phyloP scores from a whole-genome alignment of 768 basidiomycete genomes.

The Russula griseocarnosa region DNA sequence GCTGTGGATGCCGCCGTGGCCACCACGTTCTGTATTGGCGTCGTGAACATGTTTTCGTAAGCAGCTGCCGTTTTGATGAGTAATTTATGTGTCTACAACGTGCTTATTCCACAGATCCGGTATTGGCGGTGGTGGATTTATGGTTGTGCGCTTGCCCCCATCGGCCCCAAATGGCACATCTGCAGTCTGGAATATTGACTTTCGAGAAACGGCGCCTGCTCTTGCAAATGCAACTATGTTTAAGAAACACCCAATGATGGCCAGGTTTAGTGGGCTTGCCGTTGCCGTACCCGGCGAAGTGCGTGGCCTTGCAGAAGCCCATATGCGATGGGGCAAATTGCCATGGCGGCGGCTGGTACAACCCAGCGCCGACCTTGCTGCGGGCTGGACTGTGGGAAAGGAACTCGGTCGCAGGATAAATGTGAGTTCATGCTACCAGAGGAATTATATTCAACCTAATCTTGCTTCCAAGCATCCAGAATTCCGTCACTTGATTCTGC shows the following conservation, averaged over 20 bases:
- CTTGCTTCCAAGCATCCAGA: conserved; percentile 31
- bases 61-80: conserved; percentile 31
- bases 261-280: conserved; percentile 73
- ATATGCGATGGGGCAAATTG: conserved; percentile 75
- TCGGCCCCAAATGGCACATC: conserved; percentile 41
- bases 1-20: conserved; percentile 86
- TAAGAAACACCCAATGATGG: conserved; percentile 45
- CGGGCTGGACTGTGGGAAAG: conserved; percentile 71
- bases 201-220: conserved; percentile 81
- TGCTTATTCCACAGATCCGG: conserved; percentile 46
- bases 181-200: conserved; percentile 74
- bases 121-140: conserved; percentile 86
- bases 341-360: conserved; percentile 75
- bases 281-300: conserved; percentile 93
- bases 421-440: conserved; percentile 38
- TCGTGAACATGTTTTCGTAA: conserved; percentile 89
- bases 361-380: conserved; percentile 71
- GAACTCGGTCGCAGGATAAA: conserved; percentile 75
- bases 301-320: conserved; percentile 79
- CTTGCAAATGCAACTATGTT: conserved; percentile 78
- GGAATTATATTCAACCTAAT: conserved; percentile 6
- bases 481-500: conserved; percentile 55
- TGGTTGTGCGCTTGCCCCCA: conserved; percentile 76
- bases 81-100: conserved; percentile 19
- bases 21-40: conserved; percentile 72